Percentiles rank a stretch among this genome's conserved stretches.
phyloP scores from a whole-genome alignment of 176 grass and related monocot species.

The Dendrocalamus sinicus region DNA sequence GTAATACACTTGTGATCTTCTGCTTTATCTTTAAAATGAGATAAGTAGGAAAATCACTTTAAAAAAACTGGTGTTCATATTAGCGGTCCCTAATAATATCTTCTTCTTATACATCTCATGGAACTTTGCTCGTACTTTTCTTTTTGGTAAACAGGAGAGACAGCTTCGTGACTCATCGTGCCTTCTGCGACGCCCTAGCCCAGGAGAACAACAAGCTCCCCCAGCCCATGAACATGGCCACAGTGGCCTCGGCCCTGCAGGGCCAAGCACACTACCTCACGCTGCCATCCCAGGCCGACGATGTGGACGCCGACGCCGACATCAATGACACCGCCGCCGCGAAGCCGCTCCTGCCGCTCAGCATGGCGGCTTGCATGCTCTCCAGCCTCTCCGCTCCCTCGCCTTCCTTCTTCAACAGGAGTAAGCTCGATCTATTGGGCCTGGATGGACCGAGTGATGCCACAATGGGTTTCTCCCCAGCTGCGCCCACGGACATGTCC shows the following conservation, averaged over 20 bases:
- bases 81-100: not conserved
- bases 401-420: not conserved
- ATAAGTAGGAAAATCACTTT: no score
- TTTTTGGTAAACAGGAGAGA: slow-evolving; percentile 49
- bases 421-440: not conserved
- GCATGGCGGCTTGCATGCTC: slow-evolving; percentile 56
- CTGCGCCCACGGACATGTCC: slow-evolving; percentile 46
- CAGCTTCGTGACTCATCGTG: slow-evolving; percentile 81
- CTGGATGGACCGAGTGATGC: not conserved
- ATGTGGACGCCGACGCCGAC: not conserved
- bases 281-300: not conserved
- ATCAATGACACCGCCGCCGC: not conserved
- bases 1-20: no score
- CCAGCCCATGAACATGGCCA: slow-evolving; percentile 74
- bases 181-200: slow-evolving; percentile 67
- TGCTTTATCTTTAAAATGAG: no score
- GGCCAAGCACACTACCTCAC: slow-evolving; percentile 41
- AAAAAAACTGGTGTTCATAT: no score
- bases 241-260: slow-evolving; percentile 59
- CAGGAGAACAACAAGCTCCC: slow-evolving; percentile 65
- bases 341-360: not conserved
- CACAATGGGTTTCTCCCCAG: not conserved
- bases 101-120: not conserved
- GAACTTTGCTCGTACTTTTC: not conserved
- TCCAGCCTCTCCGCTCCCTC: slow-evolving; percentile 42